Percentiles rank a stretch among this genome's conserved stretches.
These are phyloP conservation scores for Kalmusia sp. DNA, from an alignment of 2,329 filamentous ascomycete genomes.

Conservation along the genomic window DNA sequence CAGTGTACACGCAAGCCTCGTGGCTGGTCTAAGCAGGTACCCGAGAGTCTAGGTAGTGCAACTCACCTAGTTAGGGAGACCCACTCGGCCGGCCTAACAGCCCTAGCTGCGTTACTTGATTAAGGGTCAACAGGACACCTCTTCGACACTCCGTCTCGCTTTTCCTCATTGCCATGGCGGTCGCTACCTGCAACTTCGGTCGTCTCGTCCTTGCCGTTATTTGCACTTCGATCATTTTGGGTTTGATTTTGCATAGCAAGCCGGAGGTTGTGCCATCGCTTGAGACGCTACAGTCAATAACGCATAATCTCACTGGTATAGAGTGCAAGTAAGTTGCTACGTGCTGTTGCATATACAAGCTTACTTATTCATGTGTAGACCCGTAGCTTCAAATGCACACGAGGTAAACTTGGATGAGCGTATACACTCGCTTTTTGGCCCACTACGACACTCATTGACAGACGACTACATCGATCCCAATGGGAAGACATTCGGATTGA, in stretches of 20 bases:
- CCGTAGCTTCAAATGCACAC: neutral
- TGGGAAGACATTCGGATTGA: conserved; percentile 5
- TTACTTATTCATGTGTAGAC: neutral
- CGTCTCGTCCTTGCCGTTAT: neutral
- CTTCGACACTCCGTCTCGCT: neutral
- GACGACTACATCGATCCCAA: conserved; percentile 7
- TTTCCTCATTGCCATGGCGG: neutral
- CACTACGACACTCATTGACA: conserved; percentile 1
- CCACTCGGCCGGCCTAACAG: neutral
- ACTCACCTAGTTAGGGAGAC: neutral
- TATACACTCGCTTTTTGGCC: conserved; percentile 5
- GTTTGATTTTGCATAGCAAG: conserved; percentile 1
- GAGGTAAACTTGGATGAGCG: neutral
- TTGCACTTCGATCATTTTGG: neutral
- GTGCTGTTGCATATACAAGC: neutral
- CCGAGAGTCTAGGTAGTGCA: neutral
- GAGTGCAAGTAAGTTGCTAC: neutral
- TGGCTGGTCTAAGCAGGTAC: neutral
- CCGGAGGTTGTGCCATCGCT: conserved; percentile 5
- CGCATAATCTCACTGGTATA: too few relatives aligned
- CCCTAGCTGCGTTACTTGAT: conserved; percentile 4
- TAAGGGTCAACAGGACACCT: neutral
- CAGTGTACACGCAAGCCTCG: conserved; percentile 1
- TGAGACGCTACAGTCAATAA: conserved; percentile 2
- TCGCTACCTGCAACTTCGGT: neutral